Percentiles rank a stretch among this genome's conserved stretches.
Evolutionary conservation across 495 filamentous ascomycete species (phyloP).

Genomic region (Neurospora sp.): DNA sequence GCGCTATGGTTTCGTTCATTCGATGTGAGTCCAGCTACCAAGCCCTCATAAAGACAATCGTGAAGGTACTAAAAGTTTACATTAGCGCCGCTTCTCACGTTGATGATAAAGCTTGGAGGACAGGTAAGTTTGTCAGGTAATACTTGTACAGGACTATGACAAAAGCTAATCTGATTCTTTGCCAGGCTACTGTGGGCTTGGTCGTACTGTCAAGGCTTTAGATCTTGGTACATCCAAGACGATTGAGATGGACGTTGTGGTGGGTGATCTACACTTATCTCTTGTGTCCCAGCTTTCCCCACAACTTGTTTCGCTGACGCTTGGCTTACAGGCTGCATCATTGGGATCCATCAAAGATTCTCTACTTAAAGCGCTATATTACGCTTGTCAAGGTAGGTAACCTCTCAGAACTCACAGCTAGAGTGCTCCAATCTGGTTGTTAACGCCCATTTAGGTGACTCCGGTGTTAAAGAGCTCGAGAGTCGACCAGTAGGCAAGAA

Average conservation of each 20-base stretch:
- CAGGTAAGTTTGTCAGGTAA: conserved; percentile 33
- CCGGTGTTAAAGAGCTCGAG: conserved; percentile 46
- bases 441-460: conserved; percentile 38
- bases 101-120: conserved; percentile 44
- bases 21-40: conserved; percentile 41
- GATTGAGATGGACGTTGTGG: conserved; percentile 52
- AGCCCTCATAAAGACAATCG: neutral
- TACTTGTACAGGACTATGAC: neutral
- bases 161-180: neutral
- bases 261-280: conserved; percentile 15
- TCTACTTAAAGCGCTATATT: conserved; percentile 62
- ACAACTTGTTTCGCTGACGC: neutral
- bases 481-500: conserved; percentile 28
- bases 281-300: neutral
- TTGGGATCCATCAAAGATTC: conserved; percentile 62
- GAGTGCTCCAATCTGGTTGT: neutral
- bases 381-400: conserved; percentile 58
- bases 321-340: conserved; percentile 52
- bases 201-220: conserved; percentile 47
- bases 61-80: neutral
- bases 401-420: neutral
- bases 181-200: conserved; percentile 53
- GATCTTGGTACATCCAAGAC: conserved; percentile 37
- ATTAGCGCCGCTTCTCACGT: conserved; percentile 42
- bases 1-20: conserved; percentile 69